Conservation (phyloP, 306 rosid species). For the Cicer arietinum region DNA sequence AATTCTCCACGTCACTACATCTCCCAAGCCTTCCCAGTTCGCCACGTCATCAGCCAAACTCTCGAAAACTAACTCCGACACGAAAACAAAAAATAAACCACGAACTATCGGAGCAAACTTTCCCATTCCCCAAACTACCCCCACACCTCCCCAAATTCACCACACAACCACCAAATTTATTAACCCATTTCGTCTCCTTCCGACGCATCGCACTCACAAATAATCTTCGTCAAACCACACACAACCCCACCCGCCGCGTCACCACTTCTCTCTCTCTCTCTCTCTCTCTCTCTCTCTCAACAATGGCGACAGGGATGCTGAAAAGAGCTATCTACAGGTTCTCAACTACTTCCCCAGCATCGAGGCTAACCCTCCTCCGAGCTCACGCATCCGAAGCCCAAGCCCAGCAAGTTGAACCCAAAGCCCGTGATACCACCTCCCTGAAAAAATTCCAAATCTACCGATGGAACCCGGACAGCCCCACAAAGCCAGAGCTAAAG, state of each 20-base stretch:
- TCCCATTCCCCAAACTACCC: conserved; percentile 34
- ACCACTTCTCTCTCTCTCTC: conserved; percentile 2
- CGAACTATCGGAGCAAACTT: neutral
- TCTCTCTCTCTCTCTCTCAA: conserved; percentile 24
- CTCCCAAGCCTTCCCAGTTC: neutral
- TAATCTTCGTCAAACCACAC: conserved; percentile 6
- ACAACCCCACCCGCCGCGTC: neutral
- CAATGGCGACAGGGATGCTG: conserved; percentile 74
- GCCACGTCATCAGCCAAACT: conserved; percentile 52
- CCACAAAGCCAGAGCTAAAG: conserved; percentile 79
- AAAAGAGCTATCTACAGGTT: conserved; percentile 54
- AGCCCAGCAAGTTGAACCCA: conserved; percentile 60
- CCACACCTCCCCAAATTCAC: neutral
- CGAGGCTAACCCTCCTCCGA: conserved; percentile 49
- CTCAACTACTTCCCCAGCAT: conserved; percentile 51
- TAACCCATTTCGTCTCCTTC: neutral
- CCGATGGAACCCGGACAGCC: conserved; percentile 86
- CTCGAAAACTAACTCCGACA: conserved; percentile 13
- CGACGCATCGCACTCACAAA: neutral
- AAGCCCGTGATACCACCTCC: conserved; percentile 37
- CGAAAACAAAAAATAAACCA: conserved; percentile 33
- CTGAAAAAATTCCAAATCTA: conserved; percentile 85
- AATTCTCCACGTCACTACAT: conserved; percentile 42
- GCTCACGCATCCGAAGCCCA: conserved; percentile 69
- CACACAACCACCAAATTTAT: neutral